Conservation (phyloP, 257 asterid species). For the Capsicum chinense region DNA sequence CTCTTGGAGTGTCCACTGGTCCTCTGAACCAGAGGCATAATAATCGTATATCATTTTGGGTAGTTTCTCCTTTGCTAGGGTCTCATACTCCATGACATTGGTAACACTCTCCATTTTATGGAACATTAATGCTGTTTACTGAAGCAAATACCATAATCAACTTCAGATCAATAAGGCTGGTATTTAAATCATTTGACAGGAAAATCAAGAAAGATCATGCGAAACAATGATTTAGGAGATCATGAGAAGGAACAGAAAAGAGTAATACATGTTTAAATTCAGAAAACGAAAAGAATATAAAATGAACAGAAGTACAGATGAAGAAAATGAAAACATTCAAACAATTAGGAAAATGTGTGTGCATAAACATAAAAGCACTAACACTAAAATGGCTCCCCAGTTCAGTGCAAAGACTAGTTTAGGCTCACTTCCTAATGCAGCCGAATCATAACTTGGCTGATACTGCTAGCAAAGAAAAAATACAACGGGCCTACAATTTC, state of each 20-base stretch:
- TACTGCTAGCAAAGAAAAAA: constrained; percentile 5
- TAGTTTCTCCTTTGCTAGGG: constrained; percentile 58
- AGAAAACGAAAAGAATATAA: background rate
- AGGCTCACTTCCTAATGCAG: background rate
- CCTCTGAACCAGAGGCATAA: constrained; percentile 79
- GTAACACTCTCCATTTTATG: constrained; percentile 59
- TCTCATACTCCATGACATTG: constrained; percentile 69
- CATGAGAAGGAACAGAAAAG: background rate
- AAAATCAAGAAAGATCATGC: background rate
- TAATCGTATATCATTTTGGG: constrained; percentile 76
- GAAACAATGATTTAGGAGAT: background rate
- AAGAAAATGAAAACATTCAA: background rate
- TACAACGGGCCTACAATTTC: background rate
- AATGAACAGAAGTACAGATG: background rate
- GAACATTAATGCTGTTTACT: constrained; percentile 21
- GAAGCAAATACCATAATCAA: background rate
- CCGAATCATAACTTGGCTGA: background rate
- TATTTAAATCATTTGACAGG: background rate
- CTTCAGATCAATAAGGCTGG: background rate
- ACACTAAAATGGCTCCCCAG: background rate
- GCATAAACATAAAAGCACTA: background rate
- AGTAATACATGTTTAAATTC: background rate
- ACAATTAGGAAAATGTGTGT: background rate
- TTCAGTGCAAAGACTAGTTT: background rate
- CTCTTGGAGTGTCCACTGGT: constrained; percentile 75